A percentile compares a stretch with the other conserved stretches of the same genome.
Evolutionary conservation across 129 eudicot genomes (phyloP).

Genomic region (Kitagawia praeruptora): DNA sequence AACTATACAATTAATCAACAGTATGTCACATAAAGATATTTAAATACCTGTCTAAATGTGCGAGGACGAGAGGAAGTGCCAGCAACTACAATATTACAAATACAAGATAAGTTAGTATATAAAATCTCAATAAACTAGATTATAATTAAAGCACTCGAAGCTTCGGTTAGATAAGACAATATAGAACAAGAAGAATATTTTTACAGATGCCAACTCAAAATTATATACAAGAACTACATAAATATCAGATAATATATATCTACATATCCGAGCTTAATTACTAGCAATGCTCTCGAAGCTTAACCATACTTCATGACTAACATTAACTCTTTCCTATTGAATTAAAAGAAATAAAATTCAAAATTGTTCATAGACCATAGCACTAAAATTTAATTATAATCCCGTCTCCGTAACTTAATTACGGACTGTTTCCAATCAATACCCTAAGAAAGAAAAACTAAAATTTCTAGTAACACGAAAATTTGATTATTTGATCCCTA

Average conservation of each 20-base stretch:
- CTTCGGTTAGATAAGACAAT: neutral
- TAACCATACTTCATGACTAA: neutral
- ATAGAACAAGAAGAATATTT: neutral
- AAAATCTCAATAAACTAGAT: neutral
- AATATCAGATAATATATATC: neutral
- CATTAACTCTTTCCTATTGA: neutral
- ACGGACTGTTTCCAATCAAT: neutral
- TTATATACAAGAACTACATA: neutral
- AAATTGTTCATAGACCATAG: too few relatives aligned
- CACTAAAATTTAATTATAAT: neutral
- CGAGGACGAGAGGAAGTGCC: slow-evolving; percentile 87
- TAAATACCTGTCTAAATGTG: slow-evolving; percentile 59
- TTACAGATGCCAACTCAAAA: neutral
- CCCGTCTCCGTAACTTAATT: neutral
- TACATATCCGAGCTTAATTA: neutral
- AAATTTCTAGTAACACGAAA: too few relatives aligned
- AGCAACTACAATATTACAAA: slow-evolving; percentile 47
- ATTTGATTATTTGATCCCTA: neutral
- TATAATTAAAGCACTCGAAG: neutral
- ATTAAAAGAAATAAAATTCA: too few relatives aligned
- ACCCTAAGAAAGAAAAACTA: too few relatives aligned
- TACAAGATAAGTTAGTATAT: neutral
- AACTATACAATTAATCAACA: neutral
- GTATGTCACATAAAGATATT: neutral
- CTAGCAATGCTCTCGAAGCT: neutral